These are phyloP conservation scores for Neoboletus magnificus DNA, from an alignment of 768 basidiomycete species.

Conservation along the genomic window DNA sequence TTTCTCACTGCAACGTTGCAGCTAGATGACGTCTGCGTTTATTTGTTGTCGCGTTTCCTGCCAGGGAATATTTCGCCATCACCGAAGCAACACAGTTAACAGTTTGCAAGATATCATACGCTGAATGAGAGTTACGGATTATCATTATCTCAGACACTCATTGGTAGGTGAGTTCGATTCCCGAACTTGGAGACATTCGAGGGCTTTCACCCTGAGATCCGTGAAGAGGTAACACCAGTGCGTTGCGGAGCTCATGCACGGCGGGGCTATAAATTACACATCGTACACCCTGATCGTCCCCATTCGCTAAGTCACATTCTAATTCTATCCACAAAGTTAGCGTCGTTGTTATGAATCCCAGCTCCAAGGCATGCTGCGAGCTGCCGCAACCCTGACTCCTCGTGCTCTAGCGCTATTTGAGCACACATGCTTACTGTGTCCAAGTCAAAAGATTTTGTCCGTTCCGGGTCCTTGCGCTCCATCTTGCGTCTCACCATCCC, in stretches of 20 bases:
- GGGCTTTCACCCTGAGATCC: background rate
- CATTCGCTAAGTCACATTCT: background rate
- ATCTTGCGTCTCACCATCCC: background rate
- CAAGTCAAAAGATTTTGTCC: background rate
- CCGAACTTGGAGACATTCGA: too few relatives aligned
- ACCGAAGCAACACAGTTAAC: background rate
- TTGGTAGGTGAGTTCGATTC: background rate
- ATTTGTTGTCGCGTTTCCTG: background rate
- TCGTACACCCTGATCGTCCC: background rate
- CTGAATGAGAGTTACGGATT: background rate
- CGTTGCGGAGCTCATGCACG: constrained; percentile 4
- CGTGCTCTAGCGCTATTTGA: constrained; percentile 4
- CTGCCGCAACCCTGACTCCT: background rate
- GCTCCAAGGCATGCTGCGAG: background rate
- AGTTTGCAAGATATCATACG: background rate
- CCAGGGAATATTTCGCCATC: background rate
- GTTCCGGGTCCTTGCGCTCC: background rate
- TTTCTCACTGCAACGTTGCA: too few relatives aligned
- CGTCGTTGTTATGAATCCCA: background rate
- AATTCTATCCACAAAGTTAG: background rate
- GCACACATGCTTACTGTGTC: background rate
- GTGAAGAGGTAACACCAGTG: background rate
- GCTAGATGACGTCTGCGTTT: background rate
- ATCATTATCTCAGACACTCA: background rate
- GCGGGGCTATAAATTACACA: constrained; percentile 2